Percentiles rank a stretch among this genome's conserved stretches.
Conservation (phyloP, 371 early-diverging fungal species). For the Circinella umbellata region DNA sequence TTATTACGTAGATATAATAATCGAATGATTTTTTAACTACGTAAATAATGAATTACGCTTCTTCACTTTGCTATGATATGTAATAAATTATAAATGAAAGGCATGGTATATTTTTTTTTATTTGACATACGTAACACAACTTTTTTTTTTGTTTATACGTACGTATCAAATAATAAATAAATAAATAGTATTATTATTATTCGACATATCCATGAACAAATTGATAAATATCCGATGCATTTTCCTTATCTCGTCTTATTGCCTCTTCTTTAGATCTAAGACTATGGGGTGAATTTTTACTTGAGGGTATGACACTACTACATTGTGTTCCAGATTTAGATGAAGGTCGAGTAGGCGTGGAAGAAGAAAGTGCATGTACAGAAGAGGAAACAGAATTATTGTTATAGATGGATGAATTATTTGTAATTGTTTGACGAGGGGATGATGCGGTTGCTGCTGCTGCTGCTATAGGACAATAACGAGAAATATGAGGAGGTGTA, state of each 20-base stretch:
- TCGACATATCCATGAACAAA: conserved; percentile 38
- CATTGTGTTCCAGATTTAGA: not conserved
- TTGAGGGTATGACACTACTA: not conserved
- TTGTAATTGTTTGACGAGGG: not conserved
- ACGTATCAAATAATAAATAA: no score
- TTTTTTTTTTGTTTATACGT: no score
- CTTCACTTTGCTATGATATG: no score
- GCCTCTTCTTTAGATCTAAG: conserved; percentile 2
- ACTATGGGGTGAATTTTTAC: conserved; percentile 4
- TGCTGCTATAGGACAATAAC: conserved; percentile 1
- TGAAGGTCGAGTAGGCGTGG: not conserved
- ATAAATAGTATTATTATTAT: not conserved
- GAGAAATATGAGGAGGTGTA: conserved; percentile 1
- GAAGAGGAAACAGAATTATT: not conserved
- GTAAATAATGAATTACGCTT: no score
- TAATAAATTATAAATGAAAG: no score
- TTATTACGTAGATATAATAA: no score
- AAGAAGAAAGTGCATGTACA: not conserved
- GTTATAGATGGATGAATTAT: not conserved
- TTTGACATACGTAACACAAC: no score
- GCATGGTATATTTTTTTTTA: no score
- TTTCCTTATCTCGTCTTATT: conserved; percentile 21
- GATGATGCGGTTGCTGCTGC: no score
- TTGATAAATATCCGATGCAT: conserved; percentile 36
- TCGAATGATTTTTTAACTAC: no score